phyloP scores from a whole-genome alignment of 140 eudicot genomes.

The Ambrosia hybrid region DNA sequence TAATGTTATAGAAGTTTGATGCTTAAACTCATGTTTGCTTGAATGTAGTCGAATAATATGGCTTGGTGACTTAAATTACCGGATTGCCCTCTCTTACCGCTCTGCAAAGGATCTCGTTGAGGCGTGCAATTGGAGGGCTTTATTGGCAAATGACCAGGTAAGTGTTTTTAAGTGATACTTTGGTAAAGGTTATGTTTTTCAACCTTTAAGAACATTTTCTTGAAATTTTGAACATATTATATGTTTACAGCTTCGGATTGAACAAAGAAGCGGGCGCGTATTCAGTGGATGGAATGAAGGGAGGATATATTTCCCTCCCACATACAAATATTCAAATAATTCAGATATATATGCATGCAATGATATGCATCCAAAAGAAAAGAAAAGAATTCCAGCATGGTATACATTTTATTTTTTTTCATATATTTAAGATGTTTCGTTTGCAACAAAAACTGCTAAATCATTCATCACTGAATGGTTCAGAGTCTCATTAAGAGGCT shows the following conservation, averaged over 20 bases:
- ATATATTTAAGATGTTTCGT: background rate
- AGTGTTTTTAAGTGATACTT: background rate
- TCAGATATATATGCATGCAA: slow-evolving; percentile 93
- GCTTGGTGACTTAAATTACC: slow-evolving; percentile 97
- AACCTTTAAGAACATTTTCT: background rate
- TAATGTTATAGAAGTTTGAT: background rate
- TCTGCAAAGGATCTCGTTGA: slow-evolving; percentile 85
- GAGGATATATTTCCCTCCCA: slow-evolving; percentile 90
- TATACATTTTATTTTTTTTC: slow-evolving; percentile 25
- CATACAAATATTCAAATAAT: slow-evolving; percentile 87
- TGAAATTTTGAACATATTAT: background rate
- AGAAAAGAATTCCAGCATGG: slow-evolving; percentile 98
- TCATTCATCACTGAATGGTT: too few relatives aligned
- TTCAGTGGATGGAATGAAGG: slow-evolving; percentile 94
- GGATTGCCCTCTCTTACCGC: slow-evolving; percentile 82
- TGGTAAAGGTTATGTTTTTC: background rate
- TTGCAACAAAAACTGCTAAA: background rate
- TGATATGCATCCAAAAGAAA: slow-evolving; percentile 71
- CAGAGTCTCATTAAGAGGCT: too few relatives aligned
- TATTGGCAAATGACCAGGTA: slow-evolving; percentile 93
- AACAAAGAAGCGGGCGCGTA: slow-evolving; percentile 77
- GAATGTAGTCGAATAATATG: slow-evolving; percentile 74
- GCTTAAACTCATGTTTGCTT: slow-evolving; percentile 21
- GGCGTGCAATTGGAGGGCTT: slow-evolving; percentile 79
- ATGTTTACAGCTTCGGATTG: slow-evolving; percentile 61